Evolutionary conservation across 352 stramenopile species (phyloP).

Genomic region (Pythium insidiosum): DNA sequence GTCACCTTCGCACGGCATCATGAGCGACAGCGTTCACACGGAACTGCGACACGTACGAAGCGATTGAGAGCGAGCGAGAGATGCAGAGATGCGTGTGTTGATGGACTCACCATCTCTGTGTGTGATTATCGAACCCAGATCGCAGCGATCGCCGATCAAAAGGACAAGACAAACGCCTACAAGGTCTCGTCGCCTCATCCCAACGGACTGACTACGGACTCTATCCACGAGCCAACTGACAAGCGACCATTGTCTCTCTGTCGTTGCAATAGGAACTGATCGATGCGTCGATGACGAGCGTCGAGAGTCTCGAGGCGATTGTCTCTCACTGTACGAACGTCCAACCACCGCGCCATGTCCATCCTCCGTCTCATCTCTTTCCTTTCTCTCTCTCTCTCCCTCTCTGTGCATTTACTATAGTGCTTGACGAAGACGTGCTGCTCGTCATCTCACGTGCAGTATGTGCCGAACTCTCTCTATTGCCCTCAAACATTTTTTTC

Average conservation of each 20-base stretch:
- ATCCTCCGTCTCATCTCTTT: slow-evolving; percentile 1
- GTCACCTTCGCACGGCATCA: neutral
- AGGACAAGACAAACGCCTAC: slow-evolving; percentile 68
- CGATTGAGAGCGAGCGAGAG: too few relatives aligned
- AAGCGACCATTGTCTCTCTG: neutral
- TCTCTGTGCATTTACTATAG: too few relatives aligned
- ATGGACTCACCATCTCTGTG: neutral
- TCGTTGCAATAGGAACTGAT: slow-evolving; percentile 27
- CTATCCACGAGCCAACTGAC: too few relatives aligned
- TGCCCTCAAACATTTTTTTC: neutral
- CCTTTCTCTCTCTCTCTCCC: too few relatives aligned
- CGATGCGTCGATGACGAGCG: slow-evolving; percentile 35
- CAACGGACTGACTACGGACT: too few relatives aligned
- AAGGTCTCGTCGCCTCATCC: too few relatives aligned
- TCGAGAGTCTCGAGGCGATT: slow-evolving; percentile 40
- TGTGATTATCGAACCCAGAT: slow-evolving; percentile 29
- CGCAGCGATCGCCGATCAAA: slow-evolving; percentile 54
- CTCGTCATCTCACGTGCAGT: slow-evolving; percentile 72
- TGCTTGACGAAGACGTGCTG: slow-evolving; percentile 70
- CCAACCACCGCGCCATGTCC: too few relatives aligned
- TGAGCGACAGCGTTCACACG: slow-evolving; percentile 17
- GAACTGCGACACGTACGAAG: slow-evolving; percentile 48
- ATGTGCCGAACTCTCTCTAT: slow-evolving; percentile 1
- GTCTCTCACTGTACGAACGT: slow-evolving; percentile 45
- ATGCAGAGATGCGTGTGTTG: too few relatives aligned